Conservation (phyloP, 306 rosid genomes). For the Cyamopsis tetragonoloba region DNA sequence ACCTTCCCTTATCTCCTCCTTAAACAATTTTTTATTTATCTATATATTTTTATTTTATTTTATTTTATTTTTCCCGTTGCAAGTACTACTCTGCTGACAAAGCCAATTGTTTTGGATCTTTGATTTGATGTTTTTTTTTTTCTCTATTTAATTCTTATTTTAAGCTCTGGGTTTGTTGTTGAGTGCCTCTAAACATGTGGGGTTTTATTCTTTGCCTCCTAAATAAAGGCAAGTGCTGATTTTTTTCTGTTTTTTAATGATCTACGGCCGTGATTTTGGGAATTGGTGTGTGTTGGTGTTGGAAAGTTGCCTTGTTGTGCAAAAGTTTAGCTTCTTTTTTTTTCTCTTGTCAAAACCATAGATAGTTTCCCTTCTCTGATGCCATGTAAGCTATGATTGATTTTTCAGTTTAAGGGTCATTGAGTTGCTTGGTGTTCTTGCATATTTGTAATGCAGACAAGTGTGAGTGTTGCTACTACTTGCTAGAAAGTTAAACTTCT, state of each 20-base stretch:
- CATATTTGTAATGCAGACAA: slow-evolving; percentile 19
- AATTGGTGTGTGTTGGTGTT: slow-evolving; percentile 48
- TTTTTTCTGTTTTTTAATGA: slow-evolving; percentile 28
- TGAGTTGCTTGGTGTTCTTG: slow-evolving; percentile 9
- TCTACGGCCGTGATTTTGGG: slow-evolving; percentile 48
- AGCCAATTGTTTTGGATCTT: slow-evolving; percentile 38
- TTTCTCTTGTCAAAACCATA: slow-evolving; percentile 9
- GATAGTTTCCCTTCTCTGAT: background rate
- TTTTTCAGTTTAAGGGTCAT: background rate
- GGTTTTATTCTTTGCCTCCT: slow-evolving; percentile 57
- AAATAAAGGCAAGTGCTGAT: slow-evolving; percentile 40
- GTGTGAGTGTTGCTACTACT: slow-evolving; percentile 21
- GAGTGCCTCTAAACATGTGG: slow-evolving; percentile 54
- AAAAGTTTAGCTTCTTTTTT: slow-evolving; percentile 23
- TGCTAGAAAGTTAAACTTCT: slow-evolving; percentile 19
- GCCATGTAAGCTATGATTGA: slow-evolving; percentile 19
- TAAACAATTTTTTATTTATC: too few relatives aligned
- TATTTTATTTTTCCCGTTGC: background rate
- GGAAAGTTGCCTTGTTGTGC: slow-evolving; percentile 25
- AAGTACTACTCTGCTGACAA: slow-evolving; percentile 39
- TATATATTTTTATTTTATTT: too few relatives aligned
- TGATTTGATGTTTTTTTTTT: slow-evolving; percentile 17
- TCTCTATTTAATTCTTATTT: slow-evolving; percentile 23
- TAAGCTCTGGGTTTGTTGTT: slow-evolving; percentile 40
- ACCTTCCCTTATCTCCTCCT: slow-evolving; percentile 13